Evolutionary conservation across 768 basidiomycete species (phyloP).

Genomic region (Suillus hirtellus): DNA sequence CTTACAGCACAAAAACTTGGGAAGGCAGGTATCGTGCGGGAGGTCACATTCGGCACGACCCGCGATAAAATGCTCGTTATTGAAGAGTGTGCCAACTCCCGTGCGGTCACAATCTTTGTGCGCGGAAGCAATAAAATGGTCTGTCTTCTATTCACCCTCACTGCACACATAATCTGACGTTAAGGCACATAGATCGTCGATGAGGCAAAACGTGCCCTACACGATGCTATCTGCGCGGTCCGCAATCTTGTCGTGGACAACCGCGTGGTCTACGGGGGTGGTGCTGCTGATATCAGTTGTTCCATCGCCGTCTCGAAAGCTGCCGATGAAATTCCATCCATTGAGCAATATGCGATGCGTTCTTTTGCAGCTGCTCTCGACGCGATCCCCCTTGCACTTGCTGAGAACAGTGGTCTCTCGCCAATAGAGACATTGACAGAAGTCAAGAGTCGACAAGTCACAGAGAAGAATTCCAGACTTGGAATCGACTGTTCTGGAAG

Average conservation of each 20-base stretch:
- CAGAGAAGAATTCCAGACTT: slow-evolving; percentile 77
- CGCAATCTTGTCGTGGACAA: slow-evolving; percentile 94
- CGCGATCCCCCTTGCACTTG: slow-evolving; percentile 91
- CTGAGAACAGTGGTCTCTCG: slow-evolving; percentile 95
- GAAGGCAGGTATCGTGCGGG: slow-evolving; percentile 89
- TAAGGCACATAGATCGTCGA: slow-evolving; percentile 80
- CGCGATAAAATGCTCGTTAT: slow-evolving; percentile 99
- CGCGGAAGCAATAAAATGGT: slow-evolving; percentile 99
- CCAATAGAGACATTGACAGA: slow-evolving; percentile 98
- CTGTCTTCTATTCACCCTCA: slow-evolving; percentile 13
- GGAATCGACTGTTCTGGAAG: slow-evolving; percentile 92
- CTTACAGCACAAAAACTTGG: slow-evolving; percentile 90
- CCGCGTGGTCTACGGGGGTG: slow-evolving; percentile 97
- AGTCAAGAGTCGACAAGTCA: slow-evolving; percentile 90
- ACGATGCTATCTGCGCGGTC: slow-evolving; percentile 97
- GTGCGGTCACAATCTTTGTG: slow-evolving; percentile 96
- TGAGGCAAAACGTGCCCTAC: slow-evolving; percentile 96
- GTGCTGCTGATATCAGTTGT: slow-evolving; percentile 96
- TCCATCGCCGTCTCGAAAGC: slow-evolving; percentile 91
- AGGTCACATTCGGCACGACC: slow-evolving; percentile 95
- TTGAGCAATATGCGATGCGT: slow-evolving; percentile 99
- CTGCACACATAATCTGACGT: background rate
- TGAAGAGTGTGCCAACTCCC: slow-evolving; percentile 95
- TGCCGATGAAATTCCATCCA: slow-evolving; percentile 94
- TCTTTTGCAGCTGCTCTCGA: slow-evolving; percentile 97